phyloP scores from a whole-genome alignment of 2,329 filamentous ascomycete species.

The Colletotrichum endophyticum region DNA sequence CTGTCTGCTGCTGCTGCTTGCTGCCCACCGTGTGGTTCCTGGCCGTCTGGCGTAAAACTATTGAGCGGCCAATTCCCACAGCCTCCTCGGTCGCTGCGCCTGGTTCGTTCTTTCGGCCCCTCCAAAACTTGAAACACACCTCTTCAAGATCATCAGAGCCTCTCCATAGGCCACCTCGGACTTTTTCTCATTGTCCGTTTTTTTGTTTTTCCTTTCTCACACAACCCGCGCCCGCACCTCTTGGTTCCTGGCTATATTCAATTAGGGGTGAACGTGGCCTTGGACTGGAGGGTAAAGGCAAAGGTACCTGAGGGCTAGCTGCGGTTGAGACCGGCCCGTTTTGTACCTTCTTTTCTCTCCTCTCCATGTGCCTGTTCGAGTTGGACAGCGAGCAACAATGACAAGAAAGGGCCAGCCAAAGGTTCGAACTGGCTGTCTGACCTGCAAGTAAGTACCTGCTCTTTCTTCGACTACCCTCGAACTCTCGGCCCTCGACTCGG shows the following conservation, averaged over 20 bases:
- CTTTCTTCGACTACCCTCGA: not conserved
- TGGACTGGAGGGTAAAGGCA: not conserved
- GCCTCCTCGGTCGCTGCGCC: not conserved
- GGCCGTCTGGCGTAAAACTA: not conserved
- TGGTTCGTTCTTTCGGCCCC: not conserved
- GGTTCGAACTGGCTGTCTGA: constrained; percentile 56
- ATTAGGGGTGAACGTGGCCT: not conserved
- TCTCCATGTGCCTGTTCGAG: not conserved
- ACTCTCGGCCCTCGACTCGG: not conserved
- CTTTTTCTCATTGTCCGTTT: not conserved
- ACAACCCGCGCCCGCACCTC: not conserved
- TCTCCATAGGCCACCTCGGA: not conserved
- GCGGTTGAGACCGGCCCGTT: not conserved
- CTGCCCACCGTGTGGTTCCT: not conserved
- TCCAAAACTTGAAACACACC: constrained; percentile 1
- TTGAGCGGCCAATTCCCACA: not conserved
- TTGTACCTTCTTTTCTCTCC: not conserved
- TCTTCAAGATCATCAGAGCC: not conserved
- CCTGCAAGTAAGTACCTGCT: constrained; percentile 52
- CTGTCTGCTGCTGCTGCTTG: not conserved
- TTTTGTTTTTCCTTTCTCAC: not conserved
- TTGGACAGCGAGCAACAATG: not conserved
- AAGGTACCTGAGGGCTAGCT: not conserved
- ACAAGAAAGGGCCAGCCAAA: constrained; percentile 30
- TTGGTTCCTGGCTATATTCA: not conserved